Conservation (phyloP, 305 asterid genomes). For the Solanum chacoense region DNA sequence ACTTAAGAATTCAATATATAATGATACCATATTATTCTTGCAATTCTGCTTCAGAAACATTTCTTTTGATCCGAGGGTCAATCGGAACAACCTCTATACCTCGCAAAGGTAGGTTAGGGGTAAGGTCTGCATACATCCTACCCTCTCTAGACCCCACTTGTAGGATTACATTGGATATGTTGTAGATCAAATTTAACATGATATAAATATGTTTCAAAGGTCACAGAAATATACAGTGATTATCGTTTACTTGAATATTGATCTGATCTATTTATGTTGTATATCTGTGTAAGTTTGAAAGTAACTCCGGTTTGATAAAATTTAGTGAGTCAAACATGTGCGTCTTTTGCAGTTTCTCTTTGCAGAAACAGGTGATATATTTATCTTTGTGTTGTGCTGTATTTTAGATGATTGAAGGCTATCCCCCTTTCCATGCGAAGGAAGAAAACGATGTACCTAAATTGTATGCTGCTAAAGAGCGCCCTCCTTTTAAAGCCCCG, state of each 20-base stretch:
- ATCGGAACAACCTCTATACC: neutral
- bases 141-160: neutral
- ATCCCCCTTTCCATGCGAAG: constrained; percentile 27
- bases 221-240: neutral
- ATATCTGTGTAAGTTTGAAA: neutral
- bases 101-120: neutral
- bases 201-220: neutral
- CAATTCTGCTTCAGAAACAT: neutral
- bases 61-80: neutral
- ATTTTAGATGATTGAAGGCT: constrained; percentile 42
- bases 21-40: neutral
- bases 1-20: neutral
- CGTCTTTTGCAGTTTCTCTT: neutral
- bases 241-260: neutral
- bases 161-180: neutral
- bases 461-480: constrained; percentile 29
- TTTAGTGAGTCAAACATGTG: neutral
- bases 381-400: constrained; percentile 14
- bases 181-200: neutral
- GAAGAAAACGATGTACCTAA: constrained; percentile 33
- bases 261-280: neutral
- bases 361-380: constrained; percentile 3
- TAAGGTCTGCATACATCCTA: neutral
- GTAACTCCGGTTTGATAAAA: neutral
- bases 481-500: constrained; percentile 38